Base-by-base conservation (phyloP, 2,329 filamentous ascomycete genomes). In the Chaetomium globosum region DNA sequence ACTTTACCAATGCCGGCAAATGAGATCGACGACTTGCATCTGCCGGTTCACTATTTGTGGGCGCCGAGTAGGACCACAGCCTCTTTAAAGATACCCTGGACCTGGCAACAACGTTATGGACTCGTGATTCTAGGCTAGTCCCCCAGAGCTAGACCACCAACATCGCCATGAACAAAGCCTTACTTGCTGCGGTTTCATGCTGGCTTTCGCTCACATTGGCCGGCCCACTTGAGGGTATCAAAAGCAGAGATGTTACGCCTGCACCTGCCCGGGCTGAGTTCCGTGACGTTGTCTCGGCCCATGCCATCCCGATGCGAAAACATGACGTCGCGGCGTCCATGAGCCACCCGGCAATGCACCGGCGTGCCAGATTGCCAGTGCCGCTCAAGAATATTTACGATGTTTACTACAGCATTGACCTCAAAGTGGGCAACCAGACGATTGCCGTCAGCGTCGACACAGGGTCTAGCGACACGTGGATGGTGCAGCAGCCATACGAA, bases 361-460 rank as follows among this genome's bases (percentile, higher is more conserved):
- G 65, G 7, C 53, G 67, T 12, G 54, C 43, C 13, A 64, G 64
- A 59, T 30, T 43, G 39, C 59, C 66, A 10, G 36, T 64, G 0
- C 65, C 59, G 43, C 59, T 73, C 48, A 67, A 55, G 39, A 73
- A 73, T 49, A 63, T 71, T 4, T 65, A 71, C 39, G 72, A 73
- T 31, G 65, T 73, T 16, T 73, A 73, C 64, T 75, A 74, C 64
- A 69, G 74, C 56, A 70, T 73, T 30, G 70, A 75, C 31, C 67
- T 75, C 26, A 43, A 51, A 0, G 66, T 75, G 2, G 73, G 73
- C 7, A 67, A 66, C 53, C 68, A 73, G 55, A 71, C 57, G 3
- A 63, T 75, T 19, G 68, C 72, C 0, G 67, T 75, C 10, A 71
- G 70, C 33, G 59, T 75, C 19, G 74, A 75, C 54, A 75, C 74